Evolutionary conservation across 108 stramenopile genomes (phyloP).

Genomic region (Skeletonema potamos): DNA sequence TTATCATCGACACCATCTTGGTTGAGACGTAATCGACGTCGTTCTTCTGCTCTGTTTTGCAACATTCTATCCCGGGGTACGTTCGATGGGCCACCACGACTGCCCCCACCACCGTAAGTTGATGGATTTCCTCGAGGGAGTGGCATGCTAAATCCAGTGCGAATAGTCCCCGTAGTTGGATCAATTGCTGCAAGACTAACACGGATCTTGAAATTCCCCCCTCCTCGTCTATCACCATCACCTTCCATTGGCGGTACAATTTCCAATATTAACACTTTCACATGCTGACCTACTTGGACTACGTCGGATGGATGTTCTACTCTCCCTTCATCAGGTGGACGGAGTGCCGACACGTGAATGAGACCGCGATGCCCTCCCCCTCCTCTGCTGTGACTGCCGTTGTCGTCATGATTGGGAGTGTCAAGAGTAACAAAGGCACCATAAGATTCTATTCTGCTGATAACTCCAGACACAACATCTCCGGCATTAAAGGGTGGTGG

Average conservation of each 20-base stretch:
- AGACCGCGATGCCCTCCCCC: constrained; percentile 43
- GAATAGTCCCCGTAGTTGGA: constrained; percentile 50
- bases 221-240: constrained; percentile 22
- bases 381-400: not conserved
- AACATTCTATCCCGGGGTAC: constrained; percentile 13
- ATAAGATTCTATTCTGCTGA: constrained; percentile 74
- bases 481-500: constrained; percentile 39
- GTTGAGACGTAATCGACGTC: constrained; percentile 21
- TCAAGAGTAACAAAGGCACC: constrained; percentile 75
- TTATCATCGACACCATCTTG: constrained; percentile 15
- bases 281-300: constrained; percentile 44
- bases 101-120: not conserved
- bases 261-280: constrained; percentile 59
- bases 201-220: constrained; percentile 52
- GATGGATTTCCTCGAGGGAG: constrained; percentile 13
- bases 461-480: constrained; percentile 55
- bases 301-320: constrained; percentile 60
- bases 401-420: constrained; percentile 11
- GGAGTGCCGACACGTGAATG: constrained; percentile 66
- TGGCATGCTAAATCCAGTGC: constrained; percentile 29
- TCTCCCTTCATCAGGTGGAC: constrained; percentile 52
- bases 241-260: constrained; percentile 25
- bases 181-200: constrained; percentile 69
- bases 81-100: constrained; percentile 6
- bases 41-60: constrained; percentile 31